Evolutionary conservation across 108 stramenopile species (phyloP).

Genomic region (Cylindrotheca fusiformis): DNA sequence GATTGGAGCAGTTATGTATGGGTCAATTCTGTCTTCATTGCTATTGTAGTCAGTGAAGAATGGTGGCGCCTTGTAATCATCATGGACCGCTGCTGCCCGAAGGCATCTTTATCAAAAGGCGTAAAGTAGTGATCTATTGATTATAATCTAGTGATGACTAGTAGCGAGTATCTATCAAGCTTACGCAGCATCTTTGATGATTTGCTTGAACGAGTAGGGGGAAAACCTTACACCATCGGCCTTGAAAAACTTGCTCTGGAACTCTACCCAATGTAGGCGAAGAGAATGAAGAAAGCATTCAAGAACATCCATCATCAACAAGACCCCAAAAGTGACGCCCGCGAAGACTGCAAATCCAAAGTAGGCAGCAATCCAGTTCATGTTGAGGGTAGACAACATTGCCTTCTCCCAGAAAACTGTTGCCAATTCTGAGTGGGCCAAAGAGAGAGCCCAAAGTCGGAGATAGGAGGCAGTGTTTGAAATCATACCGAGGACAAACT

Average conservation of each 20-base stretch:
- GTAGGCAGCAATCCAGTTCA: slow-evolving; percentile 91
- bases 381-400: slow-evolving; percentile 91
- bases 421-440: slow-evolving; percentile 98
- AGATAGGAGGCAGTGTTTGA: slow-evolving; percentile 99
- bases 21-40: too few species aligned
- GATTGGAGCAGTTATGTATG: too few species aligned
- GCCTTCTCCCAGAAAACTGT: slow-evolving; percentile 99
- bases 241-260: slow-evolving; percentile 98
- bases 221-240: slow-evolving; percentile 93
- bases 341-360: slow-evolving; percentile 96
- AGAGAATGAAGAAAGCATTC: slow-evolving; percentile 99
- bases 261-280: slow-evolving; percentile 99
- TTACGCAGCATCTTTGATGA: slow-evolving; percentile 68
- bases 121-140: too few species aligned
- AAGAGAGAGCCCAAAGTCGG: slow-evolving; percentile 98
- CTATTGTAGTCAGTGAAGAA: too few species aligned
- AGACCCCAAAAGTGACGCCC: slow-evolving; percentile 94
- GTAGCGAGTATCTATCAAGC: too few species aligned
- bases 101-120: too few species aligned
- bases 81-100: too few species aligned
- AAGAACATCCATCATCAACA: slow-evolving; percentile 97
- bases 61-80: too few species aligned
- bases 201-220: slow-evolving; percentile 87
- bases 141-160: too few species aligned
- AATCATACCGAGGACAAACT: slow-evolving; percentile 98